Conservation (phyloP, 176 grass and related monocot genomes). For the Cenchrus americanus region DNA sequence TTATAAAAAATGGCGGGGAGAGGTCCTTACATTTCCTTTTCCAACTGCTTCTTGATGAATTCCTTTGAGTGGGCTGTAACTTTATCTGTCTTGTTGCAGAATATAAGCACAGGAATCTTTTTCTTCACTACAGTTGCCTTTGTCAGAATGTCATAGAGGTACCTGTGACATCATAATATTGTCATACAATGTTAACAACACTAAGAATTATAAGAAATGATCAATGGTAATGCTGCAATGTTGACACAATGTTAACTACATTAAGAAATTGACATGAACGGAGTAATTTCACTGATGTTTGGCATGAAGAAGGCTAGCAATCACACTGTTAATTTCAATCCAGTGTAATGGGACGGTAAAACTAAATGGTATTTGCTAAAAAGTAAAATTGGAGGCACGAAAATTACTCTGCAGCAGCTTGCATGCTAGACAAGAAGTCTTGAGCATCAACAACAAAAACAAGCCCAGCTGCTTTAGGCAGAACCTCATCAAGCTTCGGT, state of each 20-base stretch:
- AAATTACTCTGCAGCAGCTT: slow-evolving; percentile 84
- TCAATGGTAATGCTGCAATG: background rate
- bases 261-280: background rate
- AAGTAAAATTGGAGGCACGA: slow-evolving; percentile 12
- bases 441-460: slow-evolving; percentile 87
- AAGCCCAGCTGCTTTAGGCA: slow-evolving; percentile 75
- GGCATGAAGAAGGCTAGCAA: background rate
- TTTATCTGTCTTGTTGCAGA: slow-evolving; percentile 98
- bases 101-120: slow-evolving; percentile 76
- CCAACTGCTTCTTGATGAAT: slow-evolving; percentile 96
- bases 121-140: slow-evolving; percentile 82
- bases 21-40: slow-evolving; percentile 91
- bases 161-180: slow-evolving; percentile 50
- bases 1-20: background rate
- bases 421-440: slow-evolving; percentile 88
- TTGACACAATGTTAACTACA: background rate
- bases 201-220: background rate
- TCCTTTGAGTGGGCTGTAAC: slow-evolving; percentile 98
- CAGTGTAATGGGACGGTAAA: background rate
- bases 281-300: background rate
- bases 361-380: background rate
- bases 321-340: background rate
- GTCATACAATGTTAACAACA: background rate
- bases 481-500: slow-evolving; percentile 84
- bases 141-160: slow-evolving; percentile 92